These are phyloP conservation scores for Golubevia pallescens DNA, from an alignment of 1,284 basidiomycete genomes.

Conservation along the genomic window DNA sequence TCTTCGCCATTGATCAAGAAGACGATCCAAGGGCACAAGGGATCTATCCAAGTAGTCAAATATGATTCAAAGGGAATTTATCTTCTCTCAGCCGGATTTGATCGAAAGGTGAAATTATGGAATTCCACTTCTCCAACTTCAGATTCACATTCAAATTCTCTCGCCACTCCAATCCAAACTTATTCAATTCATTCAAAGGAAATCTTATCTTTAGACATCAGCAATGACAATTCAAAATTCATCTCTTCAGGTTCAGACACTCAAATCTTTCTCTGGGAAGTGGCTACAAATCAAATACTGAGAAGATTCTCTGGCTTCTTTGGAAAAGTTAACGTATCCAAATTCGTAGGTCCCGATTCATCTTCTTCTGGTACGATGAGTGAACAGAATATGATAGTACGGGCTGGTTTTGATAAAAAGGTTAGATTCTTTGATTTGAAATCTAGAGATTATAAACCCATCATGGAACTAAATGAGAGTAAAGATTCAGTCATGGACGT, in stretches of 20 bases:
- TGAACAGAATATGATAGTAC: conserved; percentile 29
- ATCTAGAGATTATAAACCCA: conserved; percentile 48
- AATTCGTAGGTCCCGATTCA: conserved; percentile 20
- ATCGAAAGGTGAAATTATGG: conserved; percentile 51
- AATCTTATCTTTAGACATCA: conserved; percentile 42
- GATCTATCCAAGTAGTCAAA: conserved; percentile 46
- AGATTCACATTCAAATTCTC: too few species aligned
- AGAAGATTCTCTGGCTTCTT: conserved; percentile 36
- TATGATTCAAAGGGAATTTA: conserved; percentile 44
- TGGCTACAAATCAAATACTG: conserved; percentile 34
- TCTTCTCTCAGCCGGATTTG: conserved; percentile 41
- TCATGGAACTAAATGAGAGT: conserved; percentile 46
- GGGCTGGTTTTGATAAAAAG: conserved; percentile 36
- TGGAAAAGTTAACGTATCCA: conserved; percentile 46
- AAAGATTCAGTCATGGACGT: conserved; percentile 37
- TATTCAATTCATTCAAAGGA: conserved; percentile 40
- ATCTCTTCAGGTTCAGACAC: conserved; percentile 46
- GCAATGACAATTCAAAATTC: conserved; percentile 44
- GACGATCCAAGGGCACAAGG: conserved; percentile 44
- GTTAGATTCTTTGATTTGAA: conserved; percentile 50
- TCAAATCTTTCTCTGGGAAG: conserved; percentile 51
- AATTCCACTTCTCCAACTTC: conserved; percentile 16
- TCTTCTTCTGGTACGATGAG: conserved; percentile 9
- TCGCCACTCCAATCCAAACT: conserved; percentile 28
- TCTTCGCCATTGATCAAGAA: too few species aligned